These are phyloP conservation scores for Pseudogymnoascus sp. DNA, from an alignment of 2,329 filamentous ascomycete species.

Conservation along the genomic window DNA sequence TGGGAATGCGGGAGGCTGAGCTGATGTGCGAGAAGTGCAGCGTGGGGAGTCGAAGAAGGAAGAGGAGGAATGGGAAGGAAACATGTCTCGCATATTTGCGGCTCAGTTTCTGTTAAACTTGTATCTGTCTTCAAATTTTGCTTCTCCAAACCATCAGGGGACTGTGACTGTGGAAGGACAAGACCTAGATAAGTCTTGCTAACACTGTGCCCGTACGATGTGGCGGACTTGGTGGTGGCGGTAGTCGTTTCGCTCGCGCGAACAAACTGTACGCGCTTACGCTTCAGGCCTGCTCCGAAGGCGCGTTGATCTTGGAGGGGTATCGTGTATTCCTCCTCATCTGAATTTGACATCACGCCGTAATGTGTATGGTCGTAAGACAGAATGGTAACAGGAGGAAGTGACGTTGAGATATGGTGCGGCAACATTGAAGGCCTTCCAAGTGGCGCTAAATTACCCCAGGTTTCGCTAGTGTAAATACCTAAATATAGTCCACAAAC, in stretches of 20 bases:
- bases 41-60: constrained; percentile 37
- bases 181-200: constrained; percentile 56
- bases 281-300: constrained; percentile 54
- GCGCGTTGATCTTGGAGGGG: constrained; percentile 50
- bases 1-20: constrained; percentile 60
- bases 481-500: constrained; percentile 7
- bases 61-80: constrained; percentile 47
- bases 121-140: background rate
- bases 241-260: constrained; percentile 22
- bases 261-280: constrained; percentile 52
- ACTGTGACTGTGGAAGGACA: constrained; percentile 37
- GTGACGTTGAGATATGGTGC: constrained; percentile 5
- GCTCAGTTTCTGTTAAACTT: constrained; percentile 7
- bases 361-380: background rate
- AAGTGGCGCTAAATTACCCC: constrained; percentile 3
- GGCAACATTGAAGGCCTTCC: background rate
- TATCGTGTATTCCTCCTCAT: constrained; percentile 45
- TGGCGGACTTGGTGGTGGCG: constrained; percentile 16
- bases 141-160: background rate
- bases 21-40: constrained; percentile 61
- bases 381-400: background rate
- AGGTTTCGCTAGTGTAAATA: background rate
- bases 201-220: constrained; percentile 20
- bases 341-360: constrained; percentile 18
- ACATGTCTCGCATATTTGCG: constrained; percentile 46